Percentiles rank a stretch among this genome's conserved stretches.
phyloP scores from a whole-genome alignment of 495 filamentous ascomycete genomes.

The Apiosordaria backusii region DNA sequence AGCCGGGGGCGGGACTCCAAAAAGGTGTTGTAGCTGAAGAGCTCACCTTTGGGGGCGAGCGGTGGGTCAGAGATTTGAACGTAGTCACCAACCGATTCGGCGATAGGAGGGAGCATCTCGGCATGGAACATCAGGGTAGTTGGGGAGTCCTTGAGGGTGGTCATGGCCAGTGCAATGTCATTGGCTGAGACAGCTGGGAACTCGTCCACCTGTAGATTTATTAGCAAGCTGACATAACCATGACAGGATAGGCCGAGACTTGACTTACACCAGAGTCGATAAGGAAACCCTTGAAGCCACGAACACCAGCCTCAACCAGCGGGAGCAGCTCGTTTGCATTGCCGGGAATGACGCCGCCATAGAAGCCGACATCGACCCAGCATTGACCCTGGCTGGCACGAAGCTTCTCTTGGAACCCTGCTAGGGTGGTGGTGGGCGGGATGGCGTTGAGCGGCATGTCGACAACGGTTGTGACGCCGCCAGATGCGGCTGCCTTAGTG shows the following conservation, averaged over 20 bases:
- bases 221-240: conserved; percentile 11
- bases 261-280: conserved; percentile 88
- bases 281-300: conserved; percentile 96
- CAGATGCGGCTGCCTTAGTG: conserved; percentile 89
- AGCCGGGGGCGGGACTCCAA: conserved; percentile 78
- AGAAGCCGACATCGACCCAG: conserved; percentile 99
- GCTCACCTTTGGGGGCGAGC: conserved; percentile 67
- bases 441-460: conserved; percentile 99
- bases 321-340: conserved; percentile 76
- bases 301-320: conserved; percentile 78
- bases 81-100: conserved; percentile 75
- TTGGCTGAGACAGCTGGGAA: conserved; percentile 82
- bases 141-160: conserved; percentile 65
- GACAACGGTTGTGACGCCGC: conserved; percentile 95
- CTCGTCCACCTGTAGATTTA: conserved; percentile 70
- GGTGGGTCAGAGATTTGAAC: conserved; percentile 72
- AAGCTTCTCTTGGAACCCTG: conserved; percentile 77
- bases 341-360: conserved; percentile 91
- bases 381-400: conserved; percentile 83
- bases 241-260: neutral
- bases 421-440: conserved; percentile 88
- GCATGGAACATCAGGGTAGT: conserved; percentile 98
- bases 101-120: conserved; percentile 91
- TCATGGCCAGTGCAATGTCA: conserved; percentile 78
- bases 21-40: conserved; percentile 83